Evolutionary conservation across 768 basidiomycete genomes (phyloP), one percentile per base, ranked within the genome.

Genomic region (Serendipita sp.): DNA sequence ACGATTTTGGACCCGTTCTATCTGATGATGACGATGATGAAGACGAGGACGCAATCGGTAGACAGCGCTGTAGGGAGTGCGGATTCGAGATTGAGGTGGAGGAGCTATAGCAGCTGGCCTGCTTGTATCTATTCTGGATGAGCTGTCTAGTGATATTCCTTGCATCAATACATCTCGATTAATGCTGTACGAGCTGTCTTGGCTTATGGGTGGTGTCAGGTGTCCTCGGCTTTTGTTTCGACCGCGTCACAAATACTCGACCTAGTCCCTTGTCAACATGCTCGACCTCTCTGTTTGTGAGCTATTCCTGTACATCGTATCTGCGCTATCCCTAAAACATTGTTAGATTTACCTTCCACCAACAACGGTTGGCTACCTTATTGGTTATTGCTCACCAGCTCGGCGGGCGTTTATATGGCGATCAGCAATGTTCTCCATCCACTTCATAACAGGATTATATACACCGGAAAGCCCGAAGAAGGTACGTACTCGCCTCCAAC

Each of bases 41-140:
- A 1, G 72, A 74, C 13, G 80, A 78, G 11, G 63, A 42, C n/a
- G 66, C 65, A 5, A 61, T 22, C 13, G 63, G 65, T 28, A 76
- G 81, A 65, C 89, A 97, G 75, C 76, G 86, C 56, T 98, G 95
- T 68, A 83, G 83, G 68, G 82, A 81, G 65, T 98, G 95, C 73
- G 95, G 93, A 16, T 96, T 96, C 71, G 85, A 86, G 16, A 80
- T 96, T 45, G 88, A 95, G 43, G 83, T 92, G 9, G 94, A 96
- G 72, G 84, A 87, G 67, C 77, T 92, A 60, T 93, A 70, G 69
- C 31, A 13, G 17, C 53, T 22, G 30, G 31, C 17, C 48, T 51
- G 48, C 28, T n/a, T 13, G 42, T 43, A 20, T 43, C 42, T 43
- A 13, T 43, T 22, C 1, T 50, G 45, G 7, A 7, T 2, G 45